These are phyloP conservation scores for Malassezia slooffiae DNA, from an alignment of 1,284 basidiomycete species.

Conservation along the genomic window DNA sequence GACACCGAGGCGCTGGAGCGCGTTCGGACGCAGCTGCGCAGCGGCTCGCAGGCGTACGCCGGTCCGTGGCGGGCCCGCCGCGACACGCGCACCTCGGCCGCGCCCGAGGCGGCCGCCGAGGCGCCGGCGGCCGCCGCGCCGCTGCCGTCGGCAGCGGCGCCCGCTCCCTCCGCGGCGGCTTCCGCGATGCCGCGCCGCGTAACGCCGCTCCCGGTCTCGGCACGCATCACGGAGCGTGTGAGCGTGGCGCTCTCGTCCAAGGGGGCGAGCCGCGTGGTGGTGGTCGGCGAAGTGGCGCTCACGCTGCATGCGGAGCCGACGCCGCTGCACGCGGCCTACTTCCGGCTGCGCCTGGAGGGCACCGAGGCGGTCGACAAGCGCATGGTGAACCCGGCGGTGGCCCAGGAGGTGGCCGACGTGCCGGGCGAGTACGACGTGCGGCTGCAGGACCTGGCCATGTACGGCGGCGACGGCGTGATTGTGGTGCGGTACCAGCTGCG, in stretches of 20 bases:
- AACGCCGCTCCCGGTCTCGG: slow-evolving; percentile 19
- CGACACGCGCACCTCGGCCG: slow-evolving; percentile 48
- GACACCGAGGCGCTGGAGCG: slow-evolving; percentile 50
- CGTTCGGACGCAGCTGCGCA: slow-evolving; percentile 50
- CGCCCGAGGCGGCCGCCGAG: slow-evolving; percentile 11
- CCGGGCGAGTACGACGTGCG: slow-evolving; percentile 51
- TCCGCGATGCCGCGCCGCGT: too few relatives aligned
- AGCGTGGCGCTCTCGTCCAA: slow-evolving; percentile 49
- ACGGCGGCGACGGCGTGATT: slow-evolving; percentile 15
- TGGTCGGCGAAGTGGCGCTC: slow-evolving; percentile 51
- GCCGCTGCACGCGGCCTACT: slow-evolving; percentile 24
- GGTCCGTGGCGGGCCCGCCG: slow-evolving; percentile 49
- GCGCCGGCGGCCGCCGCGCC: neutral
- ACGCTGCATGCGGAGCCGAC: slow-evolving; percentile 7
- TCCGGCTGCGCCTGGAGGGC: slow-evolving; percentile 47
- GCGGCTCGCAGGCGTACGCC: slow-evolving; percentile 4
- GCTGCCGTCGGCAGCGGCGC: neutral
- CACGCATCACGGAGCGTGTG: slow-evolving; percentile 50
- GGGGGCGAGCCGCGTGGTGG: slow-evolving; percentile 48
- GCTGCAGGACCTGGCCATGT: slow-evolving; percentile 39
- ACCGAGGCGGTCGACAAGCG: slow-evolving; percentile 52
- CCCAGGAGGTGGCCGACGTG: slow-evolving; percentile 38
- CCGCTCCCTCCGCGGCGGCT: neutral
- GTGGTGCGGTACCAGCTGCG: slow-evolving; percentile 53
- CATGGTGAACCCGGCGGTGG: slow-evolving; percentile 51